Evolutionary conservation across 495 filamentous ascomycete genomes (phyloP), one percentile per base, ranked within the genome.

Genomic region (Penicillium dipodomyicola): DNA sequence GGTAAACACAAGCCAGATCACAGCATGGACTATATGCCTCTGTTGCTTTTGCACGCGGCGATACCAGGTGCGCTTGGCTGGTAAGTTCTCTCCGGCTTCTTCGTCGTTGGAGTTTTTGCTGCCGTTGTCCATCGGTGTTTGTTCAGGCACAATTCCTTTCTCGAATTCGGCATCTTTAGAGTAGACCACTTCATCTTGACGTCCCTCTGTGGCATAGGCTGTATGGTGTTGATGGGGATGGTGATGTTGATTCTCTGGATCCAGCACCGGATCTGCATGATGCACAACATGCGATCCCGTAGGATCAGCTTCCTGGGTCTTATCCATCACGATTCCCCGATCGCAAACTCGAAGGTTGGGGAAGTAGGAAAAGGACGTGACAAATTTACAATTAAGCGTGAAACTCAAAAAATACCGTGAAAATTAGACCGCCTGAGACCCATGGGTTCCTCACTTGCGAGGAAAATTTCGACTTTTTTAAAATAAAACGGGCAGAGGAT

Each of bases 1-100:
- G 42, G 84, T 87, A 56, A 85, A 84, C 42, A 87, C 35, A 12
- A 82, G 60, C 73, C 77, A 84, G 43, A 82, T 67, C 39, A 79
- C 69, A 17, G 79, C 63, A 65, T 83, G 77, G 43, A 78, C 67
- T 17, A 77, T 65, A 55, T 80, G 67, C 45, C 70, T 64, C 62
- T 67, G 63, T 39, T 72, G 67, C 44, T 62, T 70, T 8, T 49
- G 17, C 23, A 63, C 55, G 10, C 64, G 65, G 1, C 65, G 72
- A 44, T 65, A 45, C 67, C 67, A 69, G 7, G 65, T 61, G 14
- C 62, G 56, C 33, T 61, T 52, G 1, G 62, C 44, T 19, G 68
- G 60, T 17, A 65, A 52, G 12, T 12, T 61, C 30, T 67, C 63
- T 23, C 58, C 66, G 8, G 61, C 57, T 47, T 70, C 70, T 23